Evolutionary conservation across 352 stramenopile species (phyloP), one percentile per base, ranked within the genome.

Genomic region (Globisporangium polare): DNA sequence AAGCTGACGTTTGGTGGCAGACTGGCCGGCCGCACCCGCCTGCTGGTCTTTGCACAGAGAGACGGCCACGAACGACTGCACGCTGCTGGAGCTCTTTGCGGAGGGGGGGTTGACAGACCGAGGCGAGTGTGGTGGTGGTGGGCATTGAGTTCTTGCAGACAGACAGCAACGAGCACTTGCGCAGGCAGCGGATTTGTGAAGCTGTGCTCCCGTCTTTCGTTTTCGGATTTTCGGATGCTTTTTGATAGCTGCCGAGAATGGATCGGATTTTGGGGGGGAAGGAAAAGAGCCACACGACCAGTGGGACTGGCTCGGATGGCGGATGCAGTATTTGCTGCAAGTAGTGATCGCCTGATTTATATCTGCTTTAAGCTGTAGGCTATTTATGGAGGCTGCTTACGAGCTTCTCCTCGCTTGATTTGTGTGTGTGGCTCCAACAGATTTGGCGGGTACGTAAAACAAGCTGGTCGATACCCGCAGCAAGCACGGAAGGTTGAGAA

Each of bases 11-110:
- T 35, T 35, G 12, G 5, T 53, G 10, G 33, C 33, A 39, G 33
- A 39, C 29, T 35, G 29, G 29, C 29, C 33, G 33, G 33, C 10
- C 9, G 33, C n/a, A n/a, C n/a, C n/a, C n/a, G 12, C 6, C 13
- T 20, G 46, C 46, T 53, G 24, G 24, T 35, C 46, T 53, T 53
- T 53, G 46, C 46, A 53, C 46, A 53, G 24, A 53, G 46, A 33
- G 43, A 51, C 43, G 43, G 43, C 43, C 4, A 27, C 26, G 6
- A 17, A 37, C 17, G 8, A 37, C 22, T 27, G n/a, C n/a, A n/a
- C n/a, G n/a, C n/a, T n/a, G 20, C 27, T 54, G 26, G n/a, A n/a
- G n/a, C n/a, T n/a, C n/a, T n/a, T n/a, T n/a, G n/a, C n/a, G n/a
- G n/a, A n/a, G n/a, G n/a, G n/a, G n/a, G n/a, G n/a, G n/a, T n/a